Evolutionary conservation across 352 stramenopile genomes (phyloP).

Genomic region (Phytopythium chamaehyphon): DNA sequence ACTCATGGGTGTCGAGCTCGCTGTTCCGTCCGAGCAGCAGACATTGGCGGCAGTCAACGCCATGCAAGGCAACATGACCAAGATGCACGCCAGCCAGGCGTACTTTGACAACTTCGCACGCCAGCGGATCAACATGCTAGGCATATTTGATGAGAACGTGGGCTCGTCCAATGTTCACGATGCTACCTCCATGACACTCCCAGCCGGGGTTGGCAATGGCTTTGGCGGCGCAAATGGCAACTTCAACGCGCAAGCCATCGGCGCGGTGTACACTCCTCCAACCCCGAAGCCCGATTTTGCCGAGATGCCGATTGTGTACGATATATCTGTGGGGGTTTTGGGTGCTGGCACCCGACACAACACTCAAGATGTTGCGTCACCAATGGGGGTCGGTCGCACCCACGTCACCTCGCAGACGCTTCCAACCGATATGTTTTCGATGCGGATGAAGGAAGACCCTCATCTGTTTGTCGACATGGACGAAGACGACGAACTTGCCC

Average conservation of each 20-base stretch:
- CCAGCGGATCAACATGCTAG: conserved; percentile 35
- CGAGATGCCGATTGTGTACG: conserved; percentile 65
- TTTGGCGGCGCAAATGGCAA: conserved; percentile 36
- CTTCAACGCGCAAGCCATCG: conserved; percentile 22
- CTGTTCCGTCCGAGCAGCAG: conserved; percentile 44
- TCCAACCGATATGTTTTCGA: conserved; percentile 72
- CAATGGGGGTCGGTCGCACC: conserved; percentile 13
- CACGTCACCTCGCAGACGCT: conserved; percentile 74
- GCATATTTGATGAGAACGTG: conserved; percentile 23
- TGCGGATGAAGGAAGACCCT: conserved; percentile 80
- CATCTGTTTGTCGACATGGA: conserved; percentile 71
- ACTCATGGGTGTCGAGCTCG: conserved; percentile 84
- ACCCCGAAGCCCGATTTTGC: conserved; percentile 55
- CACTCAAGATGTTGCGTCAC: conserved; percentile 2
- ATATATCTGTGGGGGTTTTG: conserved; percentile 43
- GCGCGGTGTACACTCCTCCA: conserved; percentile 44
- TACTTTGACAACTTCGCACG: conserved; percentile 81
- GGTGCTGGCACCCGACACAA: conserved; percentile 38
- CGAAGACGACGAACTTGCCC: conserved; percentile 71
- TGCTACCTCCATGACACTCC: conserved; percentile 60
- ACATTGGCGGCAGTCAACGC: conserved; percentile 16
- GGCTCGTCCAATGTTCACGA: conserved; percentile 15
- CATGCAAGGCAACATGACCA: conserved; percentile 29
- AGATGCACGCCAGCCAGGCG: conserved; percentile 76
- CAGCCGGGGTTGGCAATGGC: conserved; percentile 57